Percentiles rank a stretch among this genome's conserved stretches.
phyloP scores from a whole-genome alignment of 2,329 filamentous ascomycete species.

The Colletotrichum sp. region DNA sequence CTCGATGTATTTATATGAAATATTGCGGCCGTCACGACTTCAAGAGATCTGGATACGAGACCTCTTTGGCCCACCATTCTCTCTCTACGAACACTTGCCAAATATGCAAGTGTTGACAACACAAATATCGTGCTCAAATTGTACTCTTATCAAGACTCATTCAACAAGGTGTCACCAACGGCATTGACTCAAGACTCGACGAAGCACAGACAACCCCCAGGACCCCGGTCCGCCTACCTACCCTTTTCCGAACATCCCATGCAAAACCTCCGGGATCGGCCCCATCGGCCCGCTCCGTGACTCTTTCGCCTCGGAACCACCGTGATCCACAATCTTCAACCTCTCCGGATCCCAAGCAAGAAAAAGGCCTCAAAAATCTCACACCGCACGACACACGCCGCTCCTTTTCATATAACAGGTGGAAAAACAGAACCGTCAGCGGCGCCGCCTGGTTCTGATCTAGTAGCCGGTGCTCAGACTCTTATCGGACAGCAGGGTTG shows the following conservation, averaged over 20 bases:
- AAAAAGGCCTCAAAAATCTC: background rate
- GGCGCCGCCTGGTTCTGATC: background rate
- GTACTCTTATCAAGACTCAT: no score
- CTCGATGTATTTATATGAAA: no score
- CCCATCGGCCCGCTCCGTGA: constrained; percentile 1
- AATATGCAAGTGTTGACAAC: no score
- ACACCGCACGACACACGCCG: background rate
- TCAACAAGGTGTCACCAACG: no score
- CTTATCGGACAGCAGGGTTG: background rate
- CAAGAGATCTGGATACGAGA: no score
- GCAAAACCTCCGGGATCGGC: constrained; percentile 10
- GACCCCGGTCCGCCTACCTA: background rate
- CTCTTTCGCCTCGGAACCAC: background rate
- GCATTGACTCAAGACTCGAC: background rate
- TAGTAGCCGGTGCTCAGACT: background rate
- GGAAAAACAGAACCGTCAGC: background rate
- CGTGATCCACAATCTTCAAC: background rate
- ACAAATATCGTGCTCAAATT: no score
- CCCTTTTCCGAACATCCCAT: background rate
- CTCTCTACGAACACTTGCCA: no score
- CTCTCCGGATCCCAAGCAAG: background rate
- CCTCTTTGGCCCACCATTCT: no score
- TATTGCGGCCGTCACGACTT: no score
- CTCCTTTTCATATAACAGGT: background rate
- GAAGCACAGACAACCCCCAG: background rate